Percentiles rank a stretch among this genome's conserved stretches.
These are phyloP conservation scores for Dinochytrium kinnereticum DNA, from an alignment of 371 early-diverging fungal genomes.

Conservation along the genomic window DNA sequence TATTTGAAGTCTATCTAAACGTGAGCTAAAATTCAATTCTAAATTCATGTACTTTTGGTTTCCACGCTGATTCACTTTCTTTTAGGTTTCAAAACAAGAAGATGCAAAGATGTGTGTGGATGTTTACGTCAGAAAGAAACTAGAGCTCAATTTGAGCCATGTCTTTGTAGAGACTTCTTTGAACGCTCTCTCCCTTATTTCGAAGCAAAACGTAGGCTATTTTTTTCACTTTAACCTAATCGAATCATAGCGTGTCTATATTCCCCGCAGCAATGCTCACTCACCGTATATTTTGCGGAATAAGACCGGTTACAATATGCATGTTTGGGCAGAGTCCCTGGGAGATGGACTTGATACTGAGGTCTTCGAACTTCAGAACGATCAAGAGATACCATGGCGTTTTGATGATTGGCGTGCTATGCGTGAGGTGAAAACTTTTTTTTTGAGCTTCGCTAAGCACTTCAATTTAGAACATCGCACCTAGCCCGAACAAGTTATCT, in stretches of 20 bases:
- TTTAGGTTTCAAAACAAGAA: slow-evolving; percentile 29
- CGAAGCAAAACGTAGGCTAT: slow-evolving; percentile 43
- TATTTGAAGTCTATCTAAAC: slow-evolving; percentile 67
- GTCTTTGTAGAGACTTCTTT: slow-evolving; percentile 84
- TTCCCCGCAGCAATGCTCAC: slow-evolving; percentile 41
- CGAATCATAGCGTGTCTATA: not conserved
- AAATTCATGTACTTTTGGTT: not conserved
- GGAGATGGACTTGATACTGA: slow-evolving; percentile 64
- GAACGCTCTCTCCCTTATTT: slow-evolving; percentile 63
- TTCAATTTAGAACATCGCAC: slow-evolving; percentile 30
- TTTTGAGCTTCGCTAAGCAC: slow-evolving; percentile 2
- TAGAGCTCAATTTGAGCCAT: slow-evolving; percentile 88
- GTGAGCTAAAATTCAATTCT: slow-evolving; percentile 44
- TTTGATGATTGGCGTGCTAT: slow-evolving; percentile 95
- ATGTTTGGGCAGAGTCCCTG: slow-evolving; percentile 81
- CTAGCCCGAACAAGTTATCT: slow-evolving; percentile 71
- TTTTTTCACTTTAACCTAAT: not conserved
- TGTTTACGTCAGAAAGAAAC: slow-evolving; percentile 72
- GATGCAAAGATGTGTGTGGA: slow-evolving; percentile 56
- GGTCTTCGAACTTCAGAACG: slow-evolving; percentile 71
- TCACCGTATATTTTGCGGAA: slow-evolving; percentile 88
- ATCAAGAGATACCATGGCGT: slow-evolving; percentile 84
- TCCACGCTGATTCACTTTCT: no score
- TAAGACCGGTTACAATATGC: slow-evolving; percentile 86
- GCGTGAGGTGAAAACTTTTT: slow-evolving; percentile 66